Base-by-base conservation (phyloP, 2,329 filamentous ascomycete species). In the Cercospora janseana region DNA sequence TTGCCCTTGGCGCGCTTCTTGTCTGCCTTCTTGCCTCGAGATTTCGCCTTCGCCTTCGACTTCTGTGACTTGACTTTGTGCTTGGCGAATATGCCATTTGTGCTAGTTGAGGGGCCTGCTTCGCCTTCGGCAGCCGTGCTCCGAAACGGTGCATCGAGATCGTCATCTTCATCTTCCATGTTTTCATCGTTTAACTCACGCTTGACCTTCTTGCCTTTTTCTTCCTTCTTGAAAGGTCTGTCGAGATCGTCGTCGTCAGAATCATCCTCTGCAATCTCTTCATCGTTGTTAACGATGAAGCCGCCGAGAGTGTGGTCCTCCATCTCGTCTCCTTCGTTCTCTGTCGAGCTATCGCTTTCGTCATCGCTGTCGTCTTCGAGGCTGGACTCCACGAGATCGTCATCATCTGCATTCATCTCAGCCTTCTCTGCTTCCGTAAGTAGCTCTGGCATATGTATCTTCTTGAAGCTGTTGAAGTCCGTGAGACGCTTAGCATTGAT, bases 381-480 rank as follows among this genome's bases (percentile, higher is more conserved):
- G 7, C 67, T 64, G 35, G 70, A 66, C 2, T 75, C 74, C 0
- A 24, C 28, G 4, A 12, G 27, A 70, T 66, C n/a, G 69, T 55
- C 59, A 18, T 38, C 31, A 12, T 12, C 44, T 26, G 29, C 32
- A 27, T 59, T 55, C 5, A 49, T 57, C n/a, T 35, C 53, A 6
- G 65, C 64, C 3, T 62, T 62, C 32, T 69, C 65, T 21, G 58
- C 61, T 8, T 66, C 61, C 4, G 72, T 62, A 9, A 72, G 60
- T 10, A 71, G 63, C 44, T 83, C 76, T 8, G 81, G 80, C 69
- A 83, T 82, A 63, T 92, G 79, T 1, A 87, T 81, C 59, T 82
- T 82, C 61, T 83, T 83, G 72, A 95, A 95, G 6, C 82, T 78
- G 4, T 78, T 73, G 62, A 85, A 85, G 53, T 88, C 86, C 50